phyloP scores from a whole-genome alignment of 2,329 filamentous ascomycete species.

The Hysterium pulicare region DNA sequence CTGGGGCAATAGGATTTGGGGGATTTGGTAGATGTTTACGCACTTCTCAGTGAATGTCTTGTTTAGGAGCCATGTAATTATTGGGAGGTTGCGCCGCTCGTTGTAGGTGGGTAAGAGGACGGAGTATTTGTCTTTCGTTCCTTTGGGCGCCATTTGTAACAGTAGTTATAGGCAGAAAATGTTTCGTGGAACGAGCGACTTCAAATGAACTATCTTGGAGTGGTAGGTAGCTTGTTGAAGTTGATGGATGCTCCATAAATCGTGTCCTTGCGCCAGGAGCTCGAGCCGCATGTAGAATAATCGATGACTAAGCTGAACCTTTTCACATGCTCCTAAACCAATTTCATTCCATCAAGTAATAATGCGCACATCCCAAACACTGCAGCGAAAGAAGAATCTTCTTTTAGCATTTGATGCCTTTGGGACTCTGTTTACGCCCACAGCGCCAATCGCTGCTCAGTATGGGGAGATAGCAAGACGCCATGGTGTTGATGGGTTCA shows the following conservation, averaged over 20 bases:
- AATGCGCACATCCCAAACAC: constrained; percentile 11
- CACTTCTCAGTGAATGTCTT: constrained; percentile 88
- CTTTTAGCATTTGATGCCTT: constrained; percentile 63
- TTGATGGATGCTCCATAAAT: background rate
- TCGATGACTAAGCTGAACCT: constrained; percentile 3
- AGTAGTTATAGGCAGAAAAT: too few relatives aligned
- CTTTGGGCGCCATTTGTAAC: constrained; percentile 27
- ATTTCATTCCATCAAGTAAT: constrained; percentile 1
- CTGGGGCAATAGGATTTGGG: constrained; percentile 3
- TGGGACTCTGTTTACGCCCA: constrained; percentile 60
- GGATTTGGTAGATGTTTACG: constrained; percentile 23
- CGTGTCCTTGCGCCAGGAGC: background rate
- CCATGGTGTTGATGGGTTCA: constrained; percentile 47
- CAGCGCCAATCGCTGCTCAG: constrained; percentile 48
- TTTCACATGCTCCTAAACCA: background rate
- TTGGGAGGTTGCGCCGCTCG: constrained; percentile 93
- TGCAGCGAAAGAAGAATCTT: constrained; percentile 42
- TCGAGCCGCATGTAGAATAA: too few relatives aligned
- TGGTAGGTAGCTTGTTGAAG: background rate
- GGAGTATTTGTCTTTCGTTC: constrained; percentile 77
- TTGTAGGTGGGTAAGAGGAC: constrained; percentile 98
- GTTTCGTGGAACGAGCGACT: background rate
- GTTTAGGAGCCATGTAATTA: constrained; percentile 91
- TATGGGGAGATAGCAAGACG: constrained; percentile 53
- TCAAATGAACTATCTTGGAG: background rate